phyloP scores from a whole-genome alignment of 169 alveolate genomes.

The Eimeria maxima region DNA sequence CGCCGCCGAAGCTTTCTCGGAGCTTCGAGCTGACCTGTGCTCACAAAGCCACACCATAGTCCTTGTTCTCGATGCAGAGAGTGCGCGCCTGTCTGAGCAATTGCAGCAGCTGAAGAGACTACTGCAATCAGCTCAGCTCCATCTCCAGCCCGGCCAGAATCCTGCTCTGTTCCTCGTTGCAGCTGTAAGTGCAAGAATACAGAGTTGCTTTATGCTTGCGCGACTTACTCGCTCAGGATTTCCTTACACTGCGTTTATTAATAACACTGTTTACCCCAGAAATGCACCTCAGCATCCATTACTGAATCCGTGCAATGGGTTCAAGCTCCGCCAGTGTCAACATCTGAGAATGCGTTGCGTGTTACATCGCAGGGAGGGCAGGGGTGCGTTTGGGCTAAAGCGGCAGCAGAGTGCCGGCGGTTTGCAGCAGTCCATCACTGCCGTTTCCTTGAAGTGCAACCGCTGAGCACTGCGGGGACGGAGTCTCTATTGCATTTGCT shows the following conservation, averaged over 20 bases:
- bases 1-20: constrained; percentile 58
- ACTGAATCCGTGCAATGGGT: background rate
- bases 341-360: background rate
- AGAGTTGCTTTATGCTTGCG: background rate
- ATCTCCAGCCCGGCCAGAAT: background rate
- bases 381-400: constrained; percentile 42
- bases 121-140: background rate
- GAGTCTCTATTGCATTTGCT: constrained; percentile 53
- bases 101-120: constrained; percentile 66
- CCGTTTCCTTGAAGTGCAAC: constrained; percentile 76
- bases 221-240: background rate
- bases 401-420: constrained; percentile 67
- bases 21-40: constrained; percentile 63
- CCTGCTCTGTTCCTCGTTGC: constrained; percentile 56
- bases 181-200: constrained; percentile 1
- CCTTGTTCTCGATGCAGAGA: constrained; percentile 58
- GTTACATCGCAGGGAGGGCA: constrained; percentile 39
- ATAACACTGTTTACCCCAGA: background rate
- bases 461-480: constrained; percentile 48
- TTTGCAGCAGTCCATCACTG: constrained; percentile 59
- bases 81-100: background rate
- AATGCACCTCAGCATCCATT: background rate
- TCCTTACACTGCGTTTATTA: background rate
- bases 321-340: no score
- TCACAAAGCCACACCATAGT: constrained; percentile 56